phyloP scores from a whole-genome alignment of 345 rosid species.

The Euclidium syriacum region DNA sequence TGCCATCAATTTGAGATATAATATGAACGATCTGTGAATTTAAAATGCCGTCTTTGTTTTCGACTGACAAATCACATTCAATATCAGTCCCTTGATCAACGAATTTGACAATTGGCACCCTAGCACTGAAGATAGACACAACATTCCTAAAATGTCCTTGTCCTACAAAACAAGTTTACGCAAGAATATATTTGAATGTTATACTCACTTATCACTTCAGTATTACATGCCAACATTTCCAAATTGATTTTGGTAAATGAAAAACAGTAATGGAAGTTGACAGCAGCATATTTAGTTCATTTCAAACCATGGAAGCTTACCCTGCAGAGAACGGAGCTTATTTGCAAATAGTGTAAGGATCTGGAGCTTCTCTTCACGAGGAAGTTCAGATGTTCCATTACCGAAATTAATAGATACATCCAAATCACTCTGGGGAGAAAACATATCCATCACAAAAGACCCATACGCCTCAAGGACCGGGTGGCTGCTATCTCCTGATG shows the following conservation, averaged over 20 bases:
- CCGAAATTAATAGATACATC: conserved; percentile 47
- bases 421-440: conserved; percentile 38
- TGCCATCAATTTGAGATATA: conserved; percentile 46
- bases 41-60: conserved; percentile 42
- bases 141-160: conserved; percentile 40
- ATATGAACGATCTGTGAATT: conserved; percentile 39
- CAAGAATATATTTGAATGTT: not conserved
- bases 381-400: conserved; percentile 13
- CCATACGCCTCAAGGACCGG: conserved; percentile 46
- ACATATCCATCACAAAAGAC: conserved; percentile 49
- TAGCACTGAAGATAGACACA: conserved; percentile 35
- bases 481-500: conserved; percentile 34
- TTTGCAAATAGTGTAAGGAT: conserved; percentile 34
- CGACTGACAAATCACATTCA: conserved; percentile 46
- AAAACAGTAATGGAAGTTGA: too few species aligned
- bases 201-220: not conserved
- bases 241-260: too few species aligned
- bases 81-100: conserved; percentile 34
- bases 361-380: conserved; percentile 34
- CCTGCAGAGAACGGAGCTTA: conserved; percentile 29
- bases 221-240: not conserved
- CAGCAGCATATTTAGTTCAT: not conserved
- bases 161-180: conserved; percentile 25
- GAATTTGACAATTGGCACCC: conserved; percentile 53
- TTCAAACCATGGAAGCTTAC: conserved; percentile 25